These are phyloP conservation scores for Xylaria sp. DNA, from an alignment of 2,329 filamentous ascomycete species.

Conservation along the genomic window DNA sequence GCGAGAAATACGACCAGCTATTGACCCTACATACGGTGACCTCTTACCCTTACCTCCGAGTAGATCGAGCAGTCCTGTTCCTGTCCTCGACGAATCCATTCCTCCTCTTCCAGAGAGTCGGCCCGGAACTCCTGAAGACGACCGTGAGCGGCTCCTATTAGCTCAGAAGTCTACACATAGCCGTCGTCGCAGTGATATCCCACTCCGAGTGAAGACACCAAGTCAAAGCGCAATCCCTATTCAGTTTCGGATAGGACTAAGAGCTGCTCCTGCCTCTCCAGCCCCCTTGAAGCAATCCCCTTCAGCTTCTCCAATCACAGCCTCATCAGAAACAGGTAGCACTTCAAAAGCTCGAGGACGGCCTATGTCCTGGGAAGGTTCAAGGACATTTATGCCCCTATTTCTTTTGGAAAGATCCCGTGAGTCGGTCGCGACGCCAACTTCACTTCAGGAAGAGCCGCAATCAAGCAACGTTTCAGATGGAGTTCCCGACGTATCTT, in stretches of 20 bases:
- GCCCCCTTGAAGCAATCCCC: constrained; percentile 50
- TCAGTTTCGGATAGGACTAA: constrained; percentile 62
- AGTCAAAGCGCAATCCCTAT: constrained; percentile 69
- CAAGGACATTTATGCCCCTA: constrained; percentile 80
- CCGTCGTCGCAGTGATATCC: constrained; percentile 63
- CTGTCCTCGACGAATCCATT: constrained; percentile 51
- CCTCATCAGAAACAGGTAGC: constrained; percentile 50
- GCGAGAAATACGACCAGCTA: constrained; percentile 70
- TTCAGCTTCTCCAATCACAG: constrained; percentile 46
- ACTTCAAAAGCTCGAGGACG: constrained; percentile 56
- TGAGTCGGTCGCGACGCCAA: constrained; percentile 48
- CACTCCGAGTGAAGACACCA: constrained; percentile 60
- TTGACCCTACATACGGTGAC: constrained; percentile 73
- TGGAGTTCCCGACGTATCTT: constrained; percentile 14
- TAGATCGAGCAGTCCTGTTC: constrained; percentile 61
- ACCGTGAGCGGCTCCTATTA: constrained; percentile 51
- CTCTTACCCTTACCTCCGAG: constrained; percentile 72
- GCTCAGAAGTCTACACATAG: constrained; percentile 56
- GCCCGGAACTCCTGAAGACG: constrained; percentile 63
- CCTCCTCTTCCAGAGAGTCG: constrained; percentile 69
- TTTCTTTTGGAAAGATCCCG: constrained; percentile 78
- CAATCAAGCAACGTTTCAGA: constrained; percentile 53
- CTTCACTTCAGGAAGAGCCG: constrained; percentile 54
- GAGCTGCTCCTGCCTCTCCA: constrained; percentile 52
- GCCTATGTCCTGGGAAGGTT: constrained; percentile 70